Evolutionary conservation across 2,329 filamentous ascomycete species (phyloP), one percentile per base, ranked within the genome.

Genomic region (Septoria petroselini): DNA sequence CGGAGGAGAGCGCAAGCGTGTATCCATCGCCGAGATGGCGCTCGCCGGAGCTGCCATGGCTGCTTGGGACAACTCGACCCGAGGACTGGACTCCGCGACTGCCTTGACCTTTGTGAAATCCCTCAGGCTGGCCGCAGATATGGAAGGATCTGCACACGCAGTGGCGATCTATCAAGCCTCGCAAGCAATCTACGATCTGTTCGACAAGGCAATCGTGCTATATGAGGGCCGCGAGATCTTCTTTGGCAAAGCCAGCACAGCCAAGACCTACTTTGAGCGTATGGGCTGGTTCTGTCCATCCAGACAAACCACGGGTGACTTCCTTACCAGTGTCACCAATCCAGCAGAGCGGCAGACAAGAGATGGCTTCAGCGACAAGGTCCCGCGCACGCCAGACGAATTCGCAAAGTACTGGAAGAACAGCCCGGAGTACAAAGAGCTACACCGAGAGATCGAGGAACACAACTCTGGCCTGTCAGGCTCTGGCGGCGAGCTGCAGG

Each of bases 181-280:
- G 35, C 70, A 75, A 52, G 68, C 68, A 7, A 71, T 82, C 11
- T 84, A 83, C 60, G 78, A 83, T 48, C 70, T 82, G 12, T 91
- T 91, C 59, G 85, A 91, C 69, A 90, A 90, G 64, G 81, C 80
- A 0, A 76, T 82, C 0, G 83, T 91, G 0, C 71, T 91, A 0
- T 89, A 91, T 61, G 84, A 90, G 62, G 88, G 87, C 1, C 77
- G 83, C 0, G 80, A 91, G 62, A 91, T 91, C 54, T 91, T 82
- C 70, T 91, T 84, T 55, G 88, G 87, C 0, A 78, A 79, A 0
- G 78, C 81, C 0, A 64, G 61, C 4, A 65, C 73, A 2, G 86
- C 86, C 0, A 82, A 77, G 59, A 65, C 65, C 0, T 90, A 82
- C 67, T 90, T 91, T 53, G 79, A 82, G 59, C 70, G 76, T 9